Conservation (phyloP, 176 grass and related monocot genomes). For the Pontederia paniculata region DNA sequence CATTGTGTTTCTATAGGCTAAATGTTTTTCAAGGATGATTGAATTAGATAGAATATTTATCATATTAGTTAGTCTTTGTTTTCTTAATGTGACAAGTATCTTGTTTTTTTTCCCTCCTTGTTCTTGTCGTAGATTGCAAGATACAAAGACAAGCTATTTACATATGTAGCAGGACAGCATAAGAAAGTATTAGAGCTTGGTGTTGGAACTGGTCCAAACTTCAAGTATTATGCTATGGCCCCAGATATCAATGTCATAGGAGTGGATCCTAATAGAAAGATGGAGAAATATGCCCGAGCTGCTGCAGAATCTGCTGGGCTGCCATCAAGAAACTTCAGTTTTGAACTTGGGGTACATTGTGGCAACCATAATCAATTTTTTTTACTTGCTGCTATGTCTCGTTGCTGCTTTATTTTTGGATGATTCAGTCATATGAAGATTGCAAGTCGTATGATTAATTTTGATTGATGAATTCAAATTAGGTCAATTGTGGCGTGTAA, state of each 20-base stretch:
- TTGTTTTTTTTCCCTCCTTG: slow-evolving; percentile 6
- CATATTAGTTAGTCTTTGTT: neutral
- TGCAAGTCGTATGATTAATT: too few relatives aligned
- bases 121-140: slow-evolving; percentile 34
- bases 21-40: too few relatives aligned
- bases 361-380: neutral
- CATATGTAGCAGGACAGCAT: slow-evolving; percentile 24
- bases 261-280: slow-evolving; percentile 84
- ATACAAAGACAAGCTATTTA: slow-evolving; percentile 68
- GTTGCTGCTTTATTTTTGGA: neutral
- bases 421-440: neutral
- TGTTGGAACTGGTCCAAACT: slow-evolving; percentile 72
- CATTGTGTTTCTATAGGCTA: too few relatives aligned
- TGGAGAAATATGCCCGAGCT: slow-evolving; percentile 64
- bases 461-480: too few relatives aligned
- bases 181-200: slow-evolving; percentile 65
- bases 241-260: slow-evolving; percentile 28
- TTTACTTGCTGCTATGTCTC: neutral
- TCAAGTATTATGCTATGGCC: slow-evolving; percentile 58
- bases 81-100: neutral
- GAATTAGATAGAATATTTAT: neutral
- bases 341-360: slow-evolving; percentile 54
- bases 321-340: slow-evolving; percentile 42
- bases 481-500: too few relatives aligned
- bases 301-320: slow-evolving; percentile 51